Evolutionary conservation across 2,329 filamentous ascomycete genomes (phyloP), one percentile per base, ranked within the genome.

Genomic region (Penicillium sp.): DNA sequence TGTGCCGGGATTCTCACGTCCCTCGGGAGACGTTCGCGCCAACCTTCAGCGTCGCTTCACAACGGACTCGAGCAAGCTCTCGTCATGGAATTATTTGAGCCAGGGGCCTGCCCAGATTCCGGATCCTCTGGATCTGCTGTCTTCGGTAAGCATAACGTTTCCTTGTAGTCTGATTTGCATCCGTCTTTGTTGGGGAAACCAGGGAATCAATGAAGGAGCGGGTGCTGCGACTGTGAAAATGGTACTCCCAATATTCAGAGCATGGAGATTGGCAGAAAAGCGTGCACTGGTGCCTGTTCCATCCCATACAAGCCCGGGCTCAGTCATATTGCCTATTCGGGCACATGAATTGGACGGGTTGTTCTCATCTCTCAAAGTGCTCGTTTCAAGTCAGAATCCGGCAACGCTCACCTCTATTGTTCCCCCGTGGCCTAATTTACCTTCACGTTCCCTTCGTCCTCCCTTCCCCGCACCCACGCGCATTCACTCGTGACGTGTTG

Each of bases 11-110:
- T 79, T 81, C 59, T 74, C 78, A 51, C 71, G 77, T 50, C 71
- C 78, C 55, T 71, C 81, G 58, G 81, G 84, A 71, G 90, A 95
- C 68, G 82, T 82, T 60, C 86, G 92, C 73, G 83, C 84, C 57
- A 86, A 85, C 63, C 80, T 97, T 69, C 90, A 92, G 74, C 87
- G 92, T 67, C 88, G 92, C 69, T 97, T 97, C 76, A 97, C 92
- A 58, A 94, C 92, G 51, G 95, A 96, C 76, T 86, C 89, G 75
- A 81, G 90, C 74, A 82, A 91, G 81, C 78, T 92, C 74, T 87
- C 55, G 6, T 55, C 88, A 69, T 77, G 89, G 74, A 83, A 81
- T 51, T 81, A 83, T 55, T 75, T 92, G 66, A 82, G 79, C 42
- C 80, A 82, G 68, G 76, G 81, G 63, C 70, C 79, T 47, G 70